These are phyloP conservation scores for Mycosphaerella sp. DNA, from an alignment of 2,329 filamentous ascomycete species.

Conservation along the genomic window DNA sequence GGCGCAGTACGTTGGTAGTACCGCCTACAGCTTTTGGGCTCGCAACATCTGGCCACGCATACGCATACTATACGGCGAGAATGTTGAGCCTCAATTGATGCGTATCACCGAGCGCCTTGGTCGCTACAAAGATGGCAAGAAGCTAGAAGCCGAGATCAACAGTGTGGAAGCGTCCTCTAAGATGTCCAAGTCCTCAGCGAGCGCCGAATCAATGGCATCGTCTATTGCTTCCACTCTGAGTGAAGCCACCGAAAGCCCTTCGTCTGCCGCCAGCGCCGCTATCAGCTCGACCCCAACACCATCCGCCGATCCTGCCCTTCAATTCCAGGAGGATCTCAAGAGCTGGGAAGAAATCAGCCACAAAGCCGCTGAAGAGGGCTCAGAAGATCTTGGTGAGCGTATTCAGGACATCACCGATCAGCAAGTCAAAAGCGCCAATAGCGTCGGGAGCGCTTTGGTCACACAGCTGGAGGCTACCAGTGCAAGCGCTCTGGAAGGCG, in stretches of 20 bases:
- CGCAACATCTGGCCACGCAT: conserved; percentile 75
- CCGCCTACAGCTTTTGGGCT: conserved; percentile 64
- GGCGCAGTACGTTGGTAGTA: conserved; percentile 63
- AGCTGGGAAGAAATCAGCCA: conserved; percentile 87
- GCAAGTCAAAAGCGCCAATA: conserved; percentile 59
- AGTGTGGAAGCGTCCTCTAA: conserved; percentile 42
- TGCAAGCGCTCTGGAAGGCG: conserved; percentile 54
- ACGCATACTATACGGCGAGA: conserved; percentile 74
- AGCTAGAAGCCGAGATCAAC: conserved; percentile 54
- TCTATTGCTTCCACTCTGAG: conserved; percentile 26
- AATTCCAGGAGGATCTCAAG: conserved; percentile 69
- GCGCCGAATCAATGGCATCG: conserved; percentile 24
- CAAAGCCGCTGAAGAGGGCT: conserved; percentile 75
- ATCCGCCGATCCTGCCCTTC: conserved; percentile 44
- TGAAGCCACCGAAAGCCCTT: conserved; percentile 25
- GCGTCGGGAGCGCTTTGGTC: conserved; percentile 61
- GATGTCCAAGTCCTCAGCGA: conserved; percentile 26
- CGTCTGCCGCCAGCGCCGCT: conserved; percentile 22
- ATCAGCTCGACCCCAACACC: conserved; percentile 38
- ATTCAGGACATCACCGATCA: conserved; percentile 66
- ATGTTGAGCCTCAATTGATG: conserved; percentile 89
- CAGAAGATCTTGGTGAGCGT: conserved; percentile 59
- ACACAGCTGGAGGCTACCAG: conserved; percentile 62
- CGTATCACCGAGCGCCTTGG: conserved; percentile 88
- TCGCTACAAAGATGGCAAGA: conserved; percentile 61